Evolutionary conservation across 2,329 filamentous ascomycete species (phyloP).

Genomic region (Teratosphaeriaceae sp.): DNA sequence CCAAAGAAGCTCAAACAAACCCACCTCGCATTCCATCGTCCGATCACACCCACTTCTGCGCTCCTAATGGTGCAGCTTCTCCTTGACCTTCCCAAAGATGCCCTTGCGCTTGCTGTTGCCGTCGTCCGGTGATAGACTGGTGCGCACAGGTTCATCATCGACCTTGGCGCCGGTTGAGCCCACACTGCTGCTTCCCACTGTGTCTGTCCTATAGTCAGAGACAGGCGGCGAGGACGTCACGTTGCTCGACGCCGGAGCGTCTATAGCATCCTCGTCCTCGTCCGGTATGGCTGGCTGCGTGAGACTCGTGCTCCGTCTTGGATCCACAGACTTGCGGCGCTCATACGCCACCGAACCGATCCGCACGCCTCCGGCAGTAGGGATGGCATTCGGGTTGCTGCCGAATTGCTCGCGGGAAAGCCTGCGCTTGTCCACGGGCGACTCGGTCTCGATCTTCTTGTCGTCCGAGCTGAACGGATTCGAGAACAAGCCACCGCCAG

Average conservation of each 20-base stretch:
- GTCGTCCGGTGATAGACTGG: neutral
- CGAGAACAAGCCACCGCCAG: neutral
- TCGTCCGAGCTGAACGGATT: neutral
- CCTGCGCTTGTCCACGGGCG: slow-evolving; percentile 7
- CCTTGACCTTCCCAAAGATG: slow-evolving; percentile 2
- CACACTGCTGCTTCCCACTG: neutral
- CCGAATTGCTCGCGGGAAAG: slow-evolving; percentile 5
- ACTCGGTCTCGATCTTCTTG: neutral
- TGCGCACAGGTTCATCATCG: neutral
- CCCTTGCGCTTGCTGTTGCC: slow-evolving; percentile 1
- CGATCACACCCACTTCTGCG: too few relatives aligned
- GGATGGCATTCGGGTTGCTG: slow-evolving; percentile 12
- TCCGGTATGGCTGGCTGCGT: neutral
- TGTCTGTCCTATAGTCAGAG: neutral
- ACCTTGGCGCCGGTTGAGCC: neutral
- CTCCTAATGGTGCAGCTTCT: too few relatives aligned
- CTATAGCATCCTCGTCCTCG: neutral
- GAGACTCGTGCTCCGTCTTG: neutral
- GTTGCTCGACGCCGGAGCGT: neutral
- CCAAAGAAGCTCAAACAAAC: too few relatives aligned
- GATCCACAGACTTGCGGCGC: neutral
- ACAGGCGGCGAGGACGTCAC: neutral
- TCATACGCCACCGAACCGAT: slow-evolving; percentile 2
- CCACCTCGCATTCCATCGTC: too few relatives aligned
- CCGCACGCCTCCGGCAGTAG: slow-evolving; percentile 12